Percentiles rank a stretch among this genome's conserved stretches.
phyloP scores from a whole-genome alignment of 2,329 filamentous ascomycete genomes.

The Penicillium sp. region DNA sequence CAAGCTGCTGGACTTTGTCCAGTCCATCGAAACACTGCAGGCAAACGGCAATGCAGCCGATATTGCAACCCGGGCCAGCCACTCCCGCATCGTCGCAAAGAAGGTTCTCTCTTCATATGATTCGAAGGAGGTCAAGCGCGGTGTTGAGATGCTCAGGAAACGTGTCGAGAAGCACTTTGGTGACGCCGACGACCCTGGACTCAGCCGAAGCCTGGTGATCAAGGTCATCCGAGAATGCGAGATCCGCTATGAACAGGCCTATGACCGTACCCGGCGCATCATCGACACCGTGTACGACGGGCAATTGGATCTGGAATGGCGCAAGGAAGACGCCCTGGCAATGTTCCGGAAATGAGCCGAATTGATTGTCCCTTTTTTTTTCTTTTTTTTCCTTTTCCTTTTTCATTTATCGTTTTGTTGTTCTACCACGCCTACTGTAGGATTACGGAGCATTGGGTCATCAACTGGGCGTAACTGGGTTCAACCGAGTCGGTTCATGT shows the following conservation, averaged over 20 bases:
- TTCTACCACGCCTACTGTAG: slow-evolving; percentile 1
- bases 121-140: slow-evolving; percentile 76
- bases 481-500: neutral
- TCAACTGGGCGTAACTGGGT: slow-evolving; percentile 3
- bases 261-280: slow-evolving; percentile 48
- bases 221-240: slow-evolving; percentile 61
- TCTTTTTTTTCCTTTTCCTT: slow-evolving; percentile 4
- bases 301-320: slow-evolving; percentile 46
- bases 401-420: neutral
- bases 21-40: slow-evolving; percentile 73
- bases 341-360: slow-evolving; percentile 40
- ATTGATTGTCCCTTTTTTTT: slow-evolving; percentile 4
- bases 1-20: slow-evolving; percentile 84
- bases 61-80: slow-evolving; percentile 75
- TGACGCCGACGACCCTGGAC: slow-evolving; percentile 70
- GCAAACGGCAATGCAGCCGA: slow-evolving; percentile 51
- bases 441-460: slow-evolving; percentile 9
- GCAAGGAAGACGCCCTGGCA: slow-evolving; percentile 42
- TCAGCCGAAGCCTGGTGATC: slow-evolving; percentile 56
- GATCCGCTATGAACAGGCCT: slow-evolving; percentile 50
- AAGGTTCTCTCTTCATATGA: slow-evolving; percentile 80
- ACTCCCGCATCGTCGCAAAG: slow-evolving; percentile 76
- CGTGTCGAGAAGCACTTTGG: slow-evolving; percentile 97
- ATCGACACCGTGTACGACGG: slow-evolving; percentile 45
- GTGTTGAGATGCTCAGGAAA: slow-evolving; percentile 84